Evolutionary conservation across 2,329 filamentous ascomycete species (phyloP).

Genomic region (Xenosphaeropsis pyriputrescens): DNA sequence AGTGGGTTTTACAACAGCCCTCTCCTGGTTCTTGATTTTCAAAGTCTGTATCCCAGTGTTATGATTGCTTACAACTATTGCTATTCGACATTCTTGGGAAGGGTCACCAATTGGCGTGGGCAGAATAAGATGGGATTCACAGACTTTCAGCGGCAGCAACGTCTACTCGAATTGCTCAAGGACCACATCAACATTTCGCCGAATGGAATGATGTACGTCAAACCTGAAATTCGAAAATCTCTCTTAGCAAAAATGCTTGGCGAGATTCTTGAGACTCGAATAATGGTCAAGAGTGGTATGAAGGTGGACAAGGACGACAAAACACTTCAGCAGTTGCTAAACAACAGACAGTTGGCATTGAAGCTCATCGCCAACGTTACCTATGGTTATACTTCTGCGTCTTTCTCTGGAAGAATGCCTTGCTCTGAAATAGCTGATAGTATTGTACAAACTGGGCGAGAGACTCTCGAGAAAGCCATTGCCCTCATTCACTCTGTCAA

Average conservation of each 20-base stretch:
- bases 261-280: conserved; percentile 86
- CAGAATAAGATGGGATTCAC: conserved; percentile 89
- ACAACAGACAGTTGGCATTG: conserved; percentile 85
- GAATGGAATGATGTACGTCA: conserved; percentile 93
- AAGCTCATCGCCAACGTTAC: conserved; percentile 98
- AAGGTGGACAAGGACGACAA: conserved; percentile 84
- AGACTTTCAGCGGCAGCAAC: conserved; percentile 65
- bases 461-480: conserved; percentile 89
- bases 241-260: conserved; percentile 91
- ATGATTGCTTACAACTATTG: conserved; percentile 99
- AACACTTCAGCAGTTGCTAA: conserved; percentile 69
- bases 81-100: conserved; percentile 89
- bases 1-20: conserved; percentile 89
- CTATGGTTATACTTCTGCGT: conserved; percentile 93
- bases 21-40: conserved; percentile 83
- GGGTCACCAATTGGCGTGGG: conserved; percentile 77
- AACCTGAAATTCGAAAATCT: conserved; percentile 73
- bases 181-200: conserved; percentile 85
- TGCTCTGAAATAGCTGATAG: conserved; percentile 96
- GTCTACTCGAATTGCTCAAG: conserved; percentile 62
- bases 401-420: conserved; percentile 93
- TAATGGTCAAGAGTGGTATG: conserved; percentile 98
- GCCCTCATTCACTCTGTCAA: conserved; percentile 79
- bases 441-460: conserved; percentile 89
- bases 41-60: conserved; percentile 88